phyloP scores from a whole-genome alignment of 31 red algal genomes.

The Pterothamnion heteromorphum region DNA sequence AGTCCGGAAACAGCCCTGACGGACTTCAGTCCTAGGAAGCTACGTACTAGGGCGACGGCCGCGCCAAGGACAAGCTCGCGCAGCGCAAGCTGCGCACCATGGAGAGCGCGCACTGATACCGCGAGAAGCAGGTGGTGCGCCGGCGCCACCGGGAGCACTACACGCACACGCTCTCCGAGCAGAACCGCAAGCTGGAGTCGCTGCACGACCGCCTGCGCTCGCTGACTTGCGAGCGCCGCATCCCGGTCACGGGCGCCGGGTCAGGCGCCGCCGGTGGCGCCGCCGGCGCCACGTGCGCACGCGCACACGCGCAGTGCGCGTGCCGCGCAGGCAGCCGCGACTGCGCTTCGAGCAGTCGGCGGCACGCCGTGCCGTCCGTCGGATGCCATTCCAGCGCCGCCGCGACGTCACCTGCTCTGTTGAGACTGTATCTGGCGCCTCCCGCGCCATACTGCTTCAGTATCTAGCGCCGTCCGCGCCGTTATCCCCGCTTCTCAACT shows the following conservation, averaged over 20 bases:
- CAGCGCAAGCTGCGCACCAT: slow-evolving; percentile 58
- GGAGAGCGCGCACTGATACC: slow-evolving; percentile 59
- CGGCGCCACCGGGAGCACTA: slow-evolving; percentile 59
- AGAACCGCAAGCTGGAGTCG: slow-evolving; percentile 60
- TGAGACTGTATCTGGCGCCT: too few species aligned
- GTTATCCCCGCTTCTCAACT: too few species aligned
- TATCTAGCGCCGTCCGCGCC: too few species aligned
- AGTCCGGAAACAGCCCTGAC: too few species aligned
- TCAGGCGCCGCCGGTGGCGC: not conserved
- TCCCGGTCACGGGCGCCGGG: not conserved
- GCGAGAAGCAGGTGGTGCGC: slow-evolving; percentile 66
- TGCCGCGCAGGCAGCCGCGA: too few species aligned
- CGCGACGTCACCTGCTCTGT: too few species aligned
- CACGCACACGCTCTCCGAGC: slow-evolving; percentile 52
- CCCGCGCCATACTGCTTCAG: too few species aligned
- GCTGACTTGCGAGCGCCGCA: slow-evolving; percentile 56
- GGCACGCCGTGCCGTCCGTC: too few species aligned
- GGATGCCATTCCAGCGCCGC: too few species aligned
- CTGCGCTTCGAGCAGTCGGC: too few species aligned
- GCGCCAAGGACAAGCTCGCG: slow-evolving; percentile 66
- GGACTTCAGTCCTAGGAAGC: too few species aligned
- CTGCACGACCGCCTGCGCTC: slow-evolving; percentile 51
- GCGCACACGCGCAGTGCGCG: not conserved
- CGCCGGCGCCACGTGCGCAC: not conserved
- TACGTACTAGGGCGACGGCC: too few species aligned